Evolutionary conservation across 2,329 filamentous ascomycete genomes (phyloP), one percentile per base, ranked within the genome.

Genomic region (Pezicula radicicola): DNA sequence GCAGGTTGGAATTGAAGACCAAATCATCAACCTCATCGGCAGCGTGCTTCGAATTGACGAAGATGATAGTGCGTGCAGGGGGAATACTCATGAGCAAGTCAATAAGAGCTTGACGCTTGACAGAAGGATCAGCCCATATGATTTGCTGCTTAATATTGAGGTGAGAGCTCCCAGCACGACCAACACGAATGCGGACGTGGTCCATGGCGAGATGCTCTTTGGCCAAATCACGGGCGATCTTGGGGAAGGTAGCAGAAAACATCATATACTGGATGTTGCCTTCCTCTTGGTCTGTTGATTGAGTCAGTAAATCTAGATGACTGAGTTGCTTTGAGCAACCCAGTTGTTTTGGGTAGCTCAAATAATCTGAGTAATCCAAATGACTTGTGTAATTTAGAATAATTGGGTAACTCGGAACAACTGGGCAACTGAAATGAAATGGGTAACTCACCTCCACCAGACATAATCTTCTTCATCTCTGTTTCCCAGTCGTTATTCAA

Each of bases 211-310:
- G 81, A 64, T 92, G 89, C 27, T 88, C 78, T 53, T 83, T 84
- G 10, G 92, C 93, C 13, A 97, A 73, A 21, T 87, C 78, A 28
- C 91, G 89, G 57, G 89, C 84, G 0, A 74, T 75, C 72, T 88
- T 91, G 39, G 92, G 90, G 70, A 99, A 97, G 0, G 94, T 97
- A 1, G 94, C 94, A 0, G 91, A 96, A 69, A 97, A 97, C 74
- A 99, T 87, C 71, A 96, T 78, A 68, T 84, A 86, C 51, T 78
- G 81, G 61, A 85, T 72, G 55, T 81, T 80, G 3, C 79, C 91
- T 51, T 88, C 84, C 55, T 96, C 83, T 60, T 96, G 74, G 70
- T 84, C 78, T 96, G 74, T 76, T 52, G n/a, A 19, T 30, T 6
- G 7, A 30, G 51, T 66, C 25, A 65, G 49, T 43, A 42, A 42